These are phyloP conservation scores for Capronia americana DNA, from an alignment of 2,329 filamentous ascomycete genomes.

Conservation along the genomic window DNA sequence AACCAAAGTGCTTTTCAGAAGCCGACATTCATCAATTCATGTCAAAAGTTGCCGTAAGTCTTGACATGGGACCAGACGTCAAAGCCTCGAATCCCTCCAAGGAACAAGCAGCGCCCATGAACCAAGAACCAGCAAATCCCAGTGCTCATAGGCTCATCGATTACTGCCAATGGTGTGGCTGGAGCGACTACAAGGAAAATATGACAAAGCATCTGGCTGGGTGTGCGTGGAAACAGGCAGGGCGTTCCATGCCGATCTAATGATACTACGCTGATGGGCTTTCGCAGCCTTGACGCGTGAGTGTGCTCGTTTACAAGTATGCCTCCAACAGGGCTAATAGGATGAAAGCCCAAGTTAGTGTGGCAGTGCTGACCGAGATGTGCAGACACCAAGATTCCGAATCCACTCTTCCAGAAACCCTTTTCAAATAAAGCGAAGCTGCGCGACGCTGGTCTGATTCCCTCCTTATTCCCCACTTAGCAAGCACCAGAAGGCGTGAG, in stretches of 20 bases:
- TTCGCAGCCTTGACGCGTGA: not conserved
- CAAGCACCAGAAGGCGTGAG: not conserved
- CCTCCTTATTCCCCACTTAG: not conserved
- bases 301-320: not conserved
- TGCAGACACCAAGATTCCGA: not conserved
- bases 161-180: constrained; percentile 11
- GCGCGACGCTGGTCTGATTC: not conserved
- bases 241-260: not conserved
- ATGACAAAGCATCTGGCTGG: not conserved
- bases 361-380: not conserved
- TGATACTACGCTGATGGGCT: not conserved
- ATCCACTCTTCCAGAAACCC: not conserved
- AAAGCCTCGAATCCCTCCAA: not conserved
- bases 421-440: not conserved
- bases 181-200: not conserved
- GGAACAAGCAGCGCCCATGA: not conserved
- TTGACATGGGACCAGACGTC: not conserved
- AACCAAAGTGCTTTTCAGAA: not conserved
- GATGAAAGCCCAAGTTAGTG: not conserved
- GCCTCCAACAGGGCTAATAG: not conserved
- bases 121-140: not conserved
- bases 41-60: not conserved
- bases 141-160: not conserved
- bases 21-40: not conserved
- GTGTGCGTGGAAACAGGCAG: not conserved